Evolutionary conservation across 1,284 basidiomycete genomes (phyloP), one percentile per base, ranked within the genome.

Genomic region (Malassezia caprae): DNA sequence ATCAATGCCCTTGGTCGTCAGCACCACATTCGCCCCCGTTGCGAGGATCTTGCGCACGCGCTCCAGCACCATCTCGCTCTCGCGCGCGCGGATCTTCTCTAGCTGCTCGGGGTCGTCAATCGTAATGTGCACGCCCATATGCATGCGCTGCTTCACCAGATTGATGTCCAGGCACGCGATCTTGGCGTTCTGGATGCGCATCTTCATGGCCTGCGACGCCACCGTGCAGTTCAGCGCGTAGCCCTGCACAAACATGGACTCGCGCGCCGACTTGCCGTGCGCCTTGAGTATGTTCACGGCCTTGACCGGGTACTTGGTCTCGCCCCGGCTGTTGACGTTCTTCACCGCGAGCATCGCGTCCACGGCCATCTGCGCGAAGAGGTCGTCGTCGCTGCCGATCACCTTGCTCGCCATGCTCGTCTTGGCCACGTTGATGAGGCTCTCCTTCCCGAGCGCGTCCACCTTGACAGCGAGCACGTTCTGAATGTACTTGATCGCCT

Each of bases 371-470:
- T 93, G 90, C 12, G 93, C 90, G 76, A 98, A 99, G 59, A 98
- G 81, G 76, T 96, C 93, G 73, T 96, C 93, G 75, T 99, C 94
- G 54, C 93, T 88, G 73, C 90, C 87, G 64, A 99, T 90, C 76
- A 99, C 90, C 79, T 99, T 99, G 76, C 90, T 96, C 65, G 90
- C 85, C 94, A 99, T 98, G 63, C 87, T 90, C 43, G 94, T 99
- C 80, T 94, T 98, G 54, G 94, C 94, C 27, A 90, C 87, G 78
- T 96, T 99, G 76, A 98, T 80, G 73, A 99, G 78, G 37, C 89
- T 88, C 49, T 96, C 93, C 67, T 85, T 82, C 43, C 91, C 91
- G 19, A 98, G 80, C 48, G 82, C 77, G 75, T 96, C 93, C 32
- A 98, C 89, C 78, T 91, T 96, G 56, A 94, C 85, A 69, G 88